Percentiles rank a stretch among this genome's conserved stretches.
These are phyloP conservation scores for Chaetomiaceae sp. DNA, from an alignment of 2,329 filamentous ascomycete species.

Conservation along the genomic window DNA sequence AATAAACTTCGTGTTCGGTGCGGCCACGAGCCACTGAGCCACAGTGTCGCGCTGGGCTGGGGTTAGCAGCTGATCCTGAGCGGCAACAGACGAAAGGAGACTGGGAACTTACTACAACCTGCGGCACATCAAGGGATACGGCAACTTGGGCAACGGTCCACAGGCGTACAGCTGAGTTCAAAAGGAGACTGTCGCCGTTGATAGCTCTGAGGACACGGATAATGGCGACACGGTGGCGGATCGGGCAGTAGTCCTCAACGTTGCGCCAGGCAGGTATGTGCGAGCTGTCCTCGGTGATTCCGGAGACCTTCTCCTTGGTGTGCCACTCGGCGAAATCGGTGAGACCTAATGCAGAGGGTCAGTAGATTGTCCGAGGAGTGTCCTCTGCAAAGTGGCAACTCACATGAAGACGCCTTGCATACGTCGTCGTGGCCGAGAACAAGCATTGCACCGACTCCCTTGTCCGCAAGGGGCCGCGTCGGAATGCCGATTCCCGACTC, in stretches of 20 bases:
- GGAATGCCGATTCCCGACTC: conserved; percentile 15
- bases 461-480: conserved; percentile 29
- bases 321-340: conserved; percentile 16
- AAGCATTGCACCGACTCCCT: conserved; percentile 31
- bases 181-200: conserved; percentile 44
- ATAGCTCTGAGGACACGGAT: conserved; percentile 56
- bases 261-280: conserved; percentile 29
- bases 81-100: conserved; percentile 15
- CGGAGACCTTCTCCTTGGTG: conserved; percentile 10
- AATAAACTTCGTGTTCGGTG: conserved; percentile 51
- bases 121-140: conserved; percentile 49
- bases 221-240: conserved; percentile 58
- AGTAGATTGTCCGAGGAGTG: too few relatives aligned
- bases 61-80: conserved; percentile 7
- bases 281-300: conserved; percentile 12
- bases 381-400: too few relatives aligned
- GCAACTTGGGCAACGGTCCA: conserved; percentile 62
- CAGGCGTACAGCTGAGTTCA: conserved; percentile 60
- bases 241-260: conserved; percentile 55
- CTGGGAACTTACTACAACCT: conserved; percentile 36
- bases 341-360: conserved; percentile 7
- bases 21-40: conserved; percentile 51
- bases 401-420: conserved; percentile 19
- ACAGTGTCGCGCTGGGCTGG: conserved; percentile 38
- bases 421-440: conserved; percentile 45